A percentile compares a stretch with the other conserved stretches of the same genome.
phyloP scores from a whole-genome alignment of 768 basidiomycete genomes.

The Panaeolus papilionaceus region DNA sequence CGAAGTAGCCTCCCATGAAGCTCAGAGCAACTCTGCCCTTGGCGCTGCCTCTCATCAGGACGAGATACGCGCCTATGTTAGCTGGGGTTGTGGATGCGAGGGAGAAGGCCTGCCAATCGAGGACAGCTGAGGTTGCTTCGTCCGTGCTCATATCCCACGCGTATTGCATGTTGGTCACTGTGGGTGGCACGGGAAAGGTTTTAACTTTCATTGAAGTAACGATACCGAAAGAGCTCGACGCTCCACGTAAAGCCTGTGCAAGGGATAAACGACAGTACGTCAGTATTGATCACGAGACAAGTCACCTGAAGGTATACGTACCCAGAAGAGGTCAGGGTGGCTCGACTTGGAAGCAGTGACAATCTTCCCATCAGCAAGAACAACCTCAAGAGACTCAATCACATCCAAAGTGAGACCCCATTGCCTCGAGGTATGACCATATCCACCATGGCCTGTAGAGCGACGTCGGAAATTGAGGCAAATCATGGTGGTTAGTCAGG shows the following conservation, averaged over 20 bases:
- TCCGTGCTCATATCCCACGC: conserved; percentile 40
- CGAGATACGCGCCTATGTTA: conserved; percentile 41
- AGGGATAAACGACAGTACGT: neutral
- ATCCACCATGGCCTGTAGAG: conserved; percentile 49
- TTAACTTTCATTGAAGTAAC: conserved; percentile 43
- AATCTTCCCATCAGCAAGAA: conserved; percentile 54
- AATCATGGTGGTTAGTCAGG: neutral
- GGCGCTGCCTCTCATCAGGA: conserved; percentile 26
- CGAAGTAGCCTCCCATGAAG: conserved; percentile 12
- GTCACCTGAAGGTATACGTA: conserved; percentile 26
- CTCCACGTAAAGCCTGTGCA: conserved; percentile 45
- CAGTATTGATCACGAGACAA: neutral
- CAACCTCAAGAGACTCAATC: conserved; percentile 46
- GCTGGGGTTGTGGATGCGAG: conserved; percentile 37
- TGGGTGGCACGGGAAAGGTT: conserved; percentile 45
- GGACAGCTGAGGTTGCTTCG: conserved; percentile 38
- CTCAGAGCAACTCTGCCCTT: neutral
- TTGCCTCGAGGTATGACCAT: conserved; percentile 52
- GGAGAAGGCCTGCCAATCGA: conserved; percentile 41
- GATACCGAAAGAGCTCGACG: conserved; percentile 47
- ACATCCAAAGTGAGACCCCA: conserved; percentile 60
- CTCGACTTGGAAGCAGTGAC: conserved; percentile 41
- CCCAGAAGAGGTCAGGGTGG: conserved; percentile 60
- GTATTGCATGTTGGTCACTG: conserved; percentile 44
- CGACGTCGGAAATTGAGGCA: neutral